These are phyloP conservation scores for Coffea canephora DNA, from an alignment of 257 asterid species.

Conservation along the genomic window DNA sequence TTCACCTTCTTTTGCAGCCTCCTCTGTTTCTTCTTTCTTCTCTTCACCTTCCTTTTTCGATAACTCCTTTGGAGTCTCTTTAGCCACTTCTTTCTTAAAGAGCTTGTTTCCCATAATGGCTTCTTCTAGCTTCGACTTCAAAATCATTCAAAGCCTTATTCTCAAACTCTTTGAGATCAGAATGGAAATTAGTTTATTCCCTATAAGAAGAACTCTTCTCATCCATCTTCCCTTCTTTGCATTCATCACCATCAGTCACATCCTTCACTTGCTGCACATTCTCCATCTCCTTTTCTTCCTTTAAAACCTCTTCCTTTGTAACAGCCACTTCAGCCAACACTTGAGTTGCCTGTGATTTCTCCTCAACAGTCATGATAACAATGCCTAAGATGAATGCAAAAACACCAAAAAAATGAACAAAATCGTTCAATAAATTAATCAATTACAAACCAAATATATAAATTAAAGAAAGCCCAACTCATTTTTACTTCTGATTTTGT, in stretches of 20 bases:
- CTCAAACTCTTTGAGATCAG: slow-evolving; percentile 68
- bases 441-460: too few relatives aligned
- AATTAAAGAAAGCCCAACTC: too few relatives aligned
- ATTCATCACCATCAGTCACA: slow-evolving; percentile 24
- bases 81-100: slow-evolving; percentile 25
- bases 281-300: too few relatives aligned
- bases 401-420: neutral
- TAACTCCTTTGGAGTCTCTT: neutral
- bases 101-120: slow-evolving; percentile 39
- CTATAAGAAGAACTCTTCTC: too few relatives aligned
- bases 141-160: slow-evolving; percentile 60
- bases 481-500: too few relatives aligned
- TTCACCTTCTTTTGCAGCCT: slow-evolving; percentile 3
- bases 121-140: slow-evolving; percentile 56
- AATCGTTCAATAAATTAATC: too few relatives aligned
- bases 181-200: slow-evolving; percentile 47
- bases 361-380: slow-evolving; percentile 57
- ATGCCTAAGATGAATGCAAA: neutral
- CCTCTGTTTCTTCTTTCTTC: slow-evolving; percentile 3
- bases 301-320: neutral
- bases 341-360: slow-evolving; percentile 41
- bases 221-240: slow-evolving; percentile 35
- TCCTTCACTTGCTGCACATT: too few relatives aligned
- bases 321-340: slow-evolving; percentile 33
- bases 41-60: slow-evolving; percentile 11